Percentiles rank a stretch among this genome's conserved stretches.
phyloP scores from a whole-genome alignment of 176 grass and related monocot genomes.

The Oryza glaberrima region DNA sequence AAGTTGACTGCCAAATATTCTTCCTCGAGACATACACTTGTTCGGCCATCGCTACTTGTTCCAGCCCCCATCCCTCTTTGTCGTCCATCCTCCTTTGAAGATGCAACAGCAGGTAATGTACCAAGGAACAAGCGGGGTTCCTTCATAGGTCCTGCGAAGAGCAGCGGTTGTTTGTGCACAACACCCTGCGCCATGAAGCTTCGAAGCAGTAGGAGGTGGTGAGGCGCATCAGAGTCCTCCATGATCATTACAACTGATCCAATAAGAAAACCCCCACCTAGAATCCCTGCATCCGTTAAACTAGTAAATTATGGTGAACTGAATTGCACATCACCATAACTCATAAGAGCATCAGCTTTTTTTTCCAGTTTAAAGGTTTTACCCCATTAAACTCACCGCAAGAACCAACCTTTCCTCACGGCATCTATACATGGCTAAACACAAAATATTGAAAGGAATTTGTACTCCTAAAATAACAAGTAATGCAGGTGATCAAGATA shows the following conservation, averaged over 20 bases:
- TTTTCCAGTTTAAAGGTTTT: not conserved
- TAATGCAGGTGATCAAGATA: not conserved
- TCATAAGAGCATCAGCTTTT: not conserved
- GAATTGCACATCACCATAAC: not conserved
- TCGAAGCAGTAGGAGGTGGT: conserved; percentile 86
- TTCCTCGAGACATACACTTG: conserved; percentile 43
- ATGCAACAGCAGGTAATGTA: conserved; percentile 60
- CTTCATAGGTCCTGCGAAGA: conserved; percentile 69
- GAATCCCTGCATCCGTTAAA: conserved; percentile 53
- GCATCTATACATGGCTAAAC: not conserved
- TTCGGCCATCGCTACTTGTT: conserved; percentile 35
- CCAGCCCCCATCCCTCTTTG: conserved; percentile 18
- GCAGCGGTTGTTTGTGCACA: conserved; percentile 75
- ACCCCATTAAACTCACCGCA: not conserved
- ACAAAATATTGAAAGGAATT: not conserved
- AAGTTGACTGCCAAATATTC: not conserved
- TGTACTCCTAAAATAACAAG: not conserved
- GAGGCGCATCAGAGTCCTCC: conserved; percentile 81
- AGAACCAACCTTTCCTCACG: not conserved
- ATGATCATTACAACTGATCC: conserved; percentile 89
- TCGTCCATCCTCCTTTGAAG: conserved; percentile 59
- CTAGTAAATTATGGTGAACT: not conserved
- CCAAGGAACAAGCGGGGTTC: conserved; percentile 81
- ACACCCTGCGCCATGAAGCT: conserved; percentile 88
- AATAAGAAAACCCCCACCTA: conserved; percentile 79